Base-by-base conservation (phyloP, 1,284 basidiomycete species). In the Ustilago lituana region DNA sequence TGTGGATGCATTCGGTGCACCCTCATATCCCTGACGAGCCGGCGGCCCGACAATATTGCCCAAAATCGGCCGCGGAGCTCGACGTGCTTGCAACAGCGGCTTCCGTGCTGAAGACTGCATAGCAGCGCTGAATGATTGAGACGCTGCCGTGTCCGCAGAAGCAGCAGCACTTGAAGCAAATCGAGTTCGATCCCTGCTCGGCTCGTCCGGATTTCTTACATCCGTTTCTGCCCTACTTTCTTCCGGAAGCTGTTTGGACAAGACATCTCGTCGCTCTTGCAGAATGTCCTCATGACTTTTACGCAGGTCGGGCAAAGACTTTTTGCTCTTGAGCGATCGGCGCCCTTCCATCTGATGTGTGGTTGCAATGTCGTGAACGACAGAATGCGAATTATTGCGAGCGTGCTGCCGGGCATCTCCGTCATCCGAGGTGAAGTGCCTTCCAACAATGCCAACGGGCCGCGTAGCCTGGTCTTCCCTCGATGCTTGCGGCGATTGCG, bases 231-330 rank as follows among this genome's bases (percentile, higher is more conserved):
- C 17, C 17, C 54, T 4, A 4, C 27, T 33, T 19, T 17, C 19
- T 6, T 37, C 29, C 19, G 46, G 35, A 10, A 51, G 7, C 27
- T 52, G 35, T 14, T 56, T 48, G n/a, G 48, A 39, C 10, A 59
- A 26, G 17, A 41, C 36, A 5, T 55, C 54, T 27, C 57, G 46
- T 2, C 78, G 71, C 41, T 82, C 81, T 17, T 76, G 66, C 27
- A 83, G 53, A 35, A 82, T 82, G 24, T 77, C 75, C 23, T 78
- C 78, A 56, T 86, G 85, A 48, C 82, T 84, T 39, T 87, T 88
- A 20, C 91, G 87, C 44, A 96, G 84, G 78, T 96, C 93, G 9
- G 94, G 93, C 59, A 96, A 84, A 51, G 92, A 94, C 83, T 94
- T 92, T 24, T 77, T 77, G 56, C 43, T 59, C 33, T 60, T 71